Percentiles rank a stretch among this genome's conserved stretches.
Conservation (phyloP, 139 green algal species). For the Chlorella sp. region DNA sequence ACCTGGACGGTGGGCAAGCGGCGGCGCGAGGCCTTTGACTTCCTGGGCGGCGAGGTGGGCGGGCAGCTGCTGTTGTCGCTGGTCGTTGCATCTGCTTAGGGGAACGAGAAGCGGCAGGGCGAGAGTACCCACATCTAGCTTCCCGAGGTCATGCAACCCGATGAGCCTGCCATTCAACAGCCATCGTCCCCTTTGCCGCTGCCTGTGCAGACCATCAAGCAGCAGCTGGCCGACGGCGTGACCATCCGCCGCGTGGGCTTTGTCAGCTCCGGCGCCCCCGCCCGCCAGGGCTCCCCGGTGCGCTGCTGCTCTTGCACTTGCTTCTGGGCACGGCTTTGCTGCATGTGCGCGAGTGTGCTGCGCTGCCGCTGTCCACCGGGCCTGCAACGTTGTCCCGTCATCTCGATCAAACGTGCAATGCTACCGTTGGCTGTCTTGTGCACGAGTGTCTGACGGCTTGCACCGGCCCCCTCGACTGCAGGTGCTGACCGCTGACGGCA, state of each 20-base stretch:
- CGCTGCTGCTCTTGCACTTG: neutral
- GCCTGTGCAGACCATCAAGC: conserved; percentile 79
- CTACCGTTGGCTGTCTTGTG: too few relatives aligned
- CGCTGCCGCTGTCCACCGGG: too few relatives aligned
- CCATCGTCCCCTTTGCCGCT: neutral
- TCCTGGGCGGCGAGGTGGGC: conserved; percentile 89
- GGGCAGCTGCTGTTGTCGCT: neutral
- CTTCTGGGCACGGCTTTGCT: neutral
- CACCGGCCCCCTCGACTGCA: conserved; percentile 1
- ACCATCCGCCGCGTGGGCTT: conserved; percentile 89
- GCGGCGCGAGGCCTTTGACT: conserved; percentile 87
- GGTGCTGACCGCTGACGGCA: conserved; percentile 77
- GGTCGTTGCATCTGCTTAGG: too few relatives aligned
- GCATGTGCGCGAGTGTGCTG: too few relatives aligned
- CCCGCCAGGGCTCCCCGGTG: conserved; percentile 76
- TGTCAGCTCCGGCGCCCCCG: conserved; percentile 86
- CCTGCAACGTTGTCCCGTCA: too few relatives aligned
- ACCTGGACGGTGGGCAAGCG: conserved; percentile 96
- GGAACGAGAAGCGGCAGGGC: neutral
- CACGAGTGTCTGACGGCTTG: too few relatives aligned
- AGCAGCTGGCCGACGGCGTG: conserved; percentile 93
- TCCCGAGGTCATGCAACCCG: too few relatives aligned
- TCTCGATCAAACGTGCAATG: too few relatives aligned
- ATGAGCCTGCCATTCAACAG: too few relatives aligned
- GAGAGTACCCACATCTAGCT: too few relatives aligned